Base-by-base conservation (phyloP, 2,329 filamentous ascomycete species). In the Truncatella angustata region DNA sequence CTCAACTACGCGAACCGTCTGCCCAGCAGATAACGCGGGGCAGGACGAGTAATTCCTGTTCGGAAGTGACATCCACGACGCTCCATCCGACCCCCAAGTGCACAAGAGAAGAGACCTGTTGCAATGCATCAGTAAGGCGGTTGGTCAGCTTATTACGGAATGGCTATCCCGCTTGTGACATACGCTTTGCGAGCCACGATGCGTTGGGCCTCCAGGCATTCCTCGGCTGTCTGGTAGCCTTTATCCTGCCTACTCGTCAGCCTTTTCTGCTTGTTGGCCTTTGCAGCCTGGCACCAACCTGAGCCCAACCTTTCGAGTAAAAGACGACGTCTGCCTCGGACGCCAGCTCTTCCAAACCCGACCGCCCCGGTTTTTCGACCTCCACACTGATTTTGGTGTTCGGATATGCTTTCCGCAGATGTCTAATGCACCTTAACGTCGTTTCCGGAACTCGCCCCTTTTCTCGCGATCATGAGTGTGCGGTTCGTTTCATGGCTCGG, bases 281-380 rank as follows among this genome's bases (percentile, higher is more conserved):
- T 24, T 28, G 36, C 18, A 18, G 37, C 21, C 20, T 24, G 47
- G 50, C 50, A 69, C 71, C 68, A 69, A 86, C 85, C 73, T 85
- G 78, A 54, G 87, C 87, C 87, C 87, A 91, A 47, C 75, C 76
- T 60, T 78, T 81, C 11, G 87, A 88, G 69, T 86, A 90, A 65
- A 90, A 89, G n/a, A 90, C 81, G 16, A 88, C 78, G 62, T 90
- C 84, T 21, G 85, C 86, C 58, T 79, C 74, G 34, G 73, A 72
- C 23, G 85, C 85, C 44, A 90, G 74, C 24, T 80, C 73, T 46
- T 74, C 69, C 51, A 90, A 73, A 2, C 84, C 85, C 24, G 69
- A 66, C 10, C 87, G 78, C 11, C 75, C 76, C 2, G 87, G 86
- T 64, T 88, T 90, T 70, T 91, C 87, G 37, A 87, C 72, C 67